phyloP scores from a whole-genome alignment of 2,329 filamentous ascomycete species.

The Magnaporthiopsis incrustans region DNA sequence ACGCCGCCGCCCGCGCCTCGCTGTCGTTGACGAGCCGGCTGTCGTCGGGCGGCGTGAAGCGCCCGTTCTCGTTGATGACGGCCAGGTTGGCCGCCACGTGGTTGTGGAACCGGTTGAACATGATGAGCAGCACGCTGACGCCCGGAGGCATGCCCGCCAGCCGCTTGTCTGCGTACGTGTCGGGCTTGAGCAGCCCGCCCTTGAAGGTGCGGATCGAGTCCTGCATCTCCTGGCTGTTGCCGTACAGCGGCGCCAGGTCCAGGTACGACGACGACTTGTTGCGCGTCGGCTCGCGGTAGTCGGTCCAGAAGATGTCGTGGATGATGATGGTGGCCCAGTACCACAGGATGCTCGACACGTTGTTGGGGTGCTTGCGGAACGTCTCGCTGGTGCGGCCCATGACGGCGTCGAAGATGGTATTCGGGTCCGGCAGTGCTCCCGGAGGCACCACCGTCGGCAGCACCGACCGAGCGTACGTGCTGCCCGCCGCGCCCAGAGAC shows the following conservation, averaged over 20 bases:
- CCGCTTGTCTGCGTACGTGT: slow-evolving; percentile 63
- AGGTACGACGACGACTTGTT: slow-evolving; percentile 66
- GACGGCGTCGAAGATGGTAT: slow-evolving; percentile 52
- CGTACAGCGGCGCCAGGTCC: slow-evolving; percentile 64
- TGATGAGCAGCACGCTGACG: slow-evolving; percentile 62
- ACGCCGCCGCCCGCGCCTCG: slow-evolving; percentile 42
- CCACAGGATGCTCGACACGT: slow-evolving; percentile 63
- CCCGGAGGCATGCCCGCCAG: slow-evolving; percentile 65
- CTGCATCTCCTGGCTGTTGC: slow-evolving; percentile 58
- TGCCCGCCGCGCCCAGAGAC: slow-evolving; percentile 57
- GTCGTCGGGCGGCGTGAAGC: slow-evolving; percentile 59
- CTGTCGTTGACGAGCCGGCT: slow-evolving; percentile 27
- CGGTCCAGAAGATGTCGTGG: slow-evolving; percentile 67
- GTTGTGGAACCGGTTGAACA: slow-evolving; percentile 85
- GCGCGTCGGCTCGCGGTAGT: slow-evolving; percentile 48
- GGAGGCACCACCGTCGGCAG: slow-evolving; percentile 50
- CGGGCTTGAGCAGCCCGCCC: slow-evolving; percentile 64
- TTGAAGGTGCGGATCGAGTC: slow-evolving; percentile 61
- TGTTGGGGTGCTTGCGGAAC: slow-evolving; percentile 57
- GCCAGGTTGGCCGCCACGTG: slow-evolving; percentile 72
- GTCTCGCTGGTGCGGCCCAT: slow-evolving; percentile 40
- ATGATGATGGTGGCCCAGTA: slow-evolving; percentile 69
- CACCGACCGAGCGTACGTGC: slow-evolving; percentile 58
- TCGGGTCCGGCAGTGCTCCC: slow-evolving; percentile 60
- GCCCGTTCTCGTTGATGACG: slow-evolving; percentile 74